A percentile compares a stretch with the other conserved stretches of the same genome.
Conservation (phyloP, 2,329 filamentous ascomycete species). For the Colletotrichum lentis region DNA sequence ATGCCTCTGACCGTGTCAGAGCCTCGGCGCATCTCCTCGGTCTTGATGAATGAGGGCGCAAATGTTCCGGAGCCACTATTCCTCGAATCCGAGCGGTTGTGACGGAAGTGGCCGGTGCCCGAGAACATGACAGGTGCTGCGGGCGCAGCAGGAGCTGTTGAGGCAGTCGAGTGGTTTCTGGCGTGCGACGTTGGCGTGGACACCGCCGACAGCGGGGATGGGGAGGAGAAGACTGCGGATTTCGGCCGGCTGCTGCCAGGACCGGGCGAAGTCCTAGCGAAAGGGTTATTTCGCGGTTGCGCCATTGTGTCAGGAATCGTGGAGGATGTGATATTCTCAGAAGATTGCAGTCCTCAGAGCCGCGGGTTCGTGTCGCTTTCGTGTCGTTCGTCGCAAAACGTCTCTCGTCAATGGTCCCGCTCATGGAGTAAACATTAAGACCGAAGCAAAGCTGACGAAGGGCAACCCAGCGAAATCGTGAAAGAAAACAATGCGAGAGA, state of each 20-base stretch:
- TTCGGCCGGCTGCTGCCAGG: constrained; percentile 71
- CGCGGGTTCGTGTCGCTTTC: constrained; percentile 15
- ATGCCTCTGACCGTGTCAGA: constrained; percentile 73
- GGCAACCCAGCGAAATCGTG: constrained; percentile 20
- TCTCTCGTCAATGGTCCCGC: constrained; percentile 25
- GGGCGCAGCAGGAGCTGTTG: constrained; percentile 53
- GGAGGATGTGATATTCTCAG: constrained; percentile 52
- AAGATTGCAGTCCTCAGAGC: constrained; percentile 20
- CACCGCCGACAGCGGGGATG: constrained; percentile 54
- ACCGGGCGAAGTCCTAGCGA: constrained; percentile 74
- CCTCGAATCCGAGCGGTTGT: constrained; percentile 67
- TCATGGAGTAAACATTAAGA: constrained; percentile 38
- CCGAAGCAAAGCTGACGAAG: constrained; percentile 29
- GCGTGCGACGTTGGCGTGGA: constrained; percentile 62
- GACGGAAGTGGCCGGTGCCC: constrained; percentile 48
- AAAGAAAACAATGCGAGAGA: constrained; percentile 34
- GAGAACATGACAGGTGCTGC: constrained; percentile 52
- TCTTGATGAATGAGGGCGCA: constrained; percentile 94
- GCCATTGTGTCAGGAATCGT: constrained; percentile 63
- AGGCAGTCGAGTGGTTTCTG: constrained; percentile 74
- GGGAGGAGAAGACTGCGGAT: constrained; percentile 76
- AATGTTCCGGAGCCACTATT: constrained; percentile 81
- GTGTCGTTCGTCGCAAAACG: constrained; percentile 36
- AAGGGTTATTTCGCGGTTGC: constrained; percentile 82
- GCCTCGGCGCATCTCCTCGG: constrained; percentile 73